Evolutionary conservation across 805 yeast species (phyloP).

Genomic region (Pichia membranifaciens): DNA sequence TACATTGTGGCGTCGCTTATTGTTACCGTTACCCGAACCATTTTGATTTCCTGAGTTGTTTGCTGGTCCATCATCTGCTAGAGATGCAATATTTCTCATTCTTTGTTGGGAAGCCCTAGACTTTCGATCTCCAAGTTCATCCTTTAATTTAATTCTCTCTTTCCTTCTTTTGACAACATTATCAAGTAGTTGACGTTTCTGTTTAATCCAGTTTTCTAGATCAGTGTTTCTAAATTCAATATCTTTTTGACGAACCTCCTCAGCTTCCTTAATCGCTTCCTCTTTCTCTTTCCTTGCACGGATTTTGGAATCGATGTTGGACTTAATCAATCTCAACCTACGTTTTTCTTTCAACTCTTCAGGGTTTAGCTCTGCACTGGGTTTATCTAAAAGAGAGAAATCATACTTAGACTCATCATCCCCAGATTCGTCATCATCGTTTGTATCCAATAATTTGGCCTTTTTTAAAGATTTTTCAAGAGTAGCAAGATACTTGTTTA

Average conservation of each 20-base stretch:
- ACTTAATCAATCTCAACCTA: constrained; percentile 73
- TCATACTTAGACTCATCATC: constrained; percentile 42
- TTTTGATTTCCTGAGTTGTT: constrained; percentile 1
- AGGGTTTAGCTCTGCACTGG: constrained; percentile 76
- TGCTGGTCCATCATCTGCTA: constrained; percentile 58
- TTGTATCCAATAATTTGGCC: constrained; percentile 40
- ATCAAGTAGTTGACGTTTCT: constrained; percentile 57
- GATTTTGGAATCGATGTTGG: constrained; percentile 83
- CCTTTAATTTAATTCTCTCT: constrained; percentile 64
- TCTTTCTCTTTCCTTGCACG: constrained; percentile 76
- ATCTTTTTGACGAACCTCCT: constrained; percentile 60
- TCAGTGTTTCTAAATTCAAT: constrained; percentile 72
- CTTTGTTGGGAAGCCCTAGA: constrained; percentile 88
- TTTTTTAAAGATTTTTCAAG: constrained; percentile 65
- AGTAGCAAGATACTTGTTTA: constrained; percentile 56
- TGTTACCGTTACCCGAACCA: constrained; percentile 15
- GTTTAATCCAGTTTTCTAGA: constrained; percentile 71
- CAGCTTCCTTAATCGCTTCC: constrained; percentile 52
- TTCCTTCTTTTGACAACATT: constrained; percentile 54
- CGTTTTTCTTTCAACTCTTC: constrained; percentile 84
- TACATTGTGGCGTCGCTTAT: constrained; percentile 49
- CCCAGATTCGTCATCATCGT: constrained; percentile 49
- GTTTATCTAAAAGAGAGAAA: constrained; percentile 71
- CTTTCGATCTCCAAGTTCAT: constrained; percentile 79
- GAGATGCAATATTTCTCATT: constrained; percentile 83